Evolutionary conservation across 345 rosid species (phyloP).

Genomic region (Salix koriyanagi): DNA sequence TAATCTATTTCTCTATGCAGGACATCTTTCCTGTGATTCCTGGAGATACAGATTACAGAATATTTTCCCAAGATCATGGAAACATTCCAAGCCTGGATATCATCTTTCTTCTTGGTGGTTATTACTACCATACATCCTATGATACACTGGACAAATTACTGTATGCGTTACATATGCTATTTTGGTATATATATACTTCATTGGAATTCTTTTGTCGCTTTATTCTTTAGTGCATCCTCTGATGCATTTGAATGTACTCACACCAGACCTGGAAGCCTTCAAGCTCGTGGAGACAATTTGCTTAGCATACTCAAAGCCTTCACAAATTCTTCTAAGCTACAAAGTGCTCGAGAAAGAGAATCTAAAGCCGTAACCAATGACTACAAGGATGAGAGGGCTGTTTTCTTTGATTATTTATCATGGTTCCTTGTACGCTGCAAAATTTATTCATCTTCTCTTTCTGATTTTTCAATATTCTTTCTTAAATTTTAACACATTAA

Average conservation of each 20-base stretch:
- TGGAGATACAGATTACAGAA: constrained; percentile 94
- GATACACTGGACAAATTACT: constrained; percentile 93
- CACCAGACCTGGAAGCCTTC: constrained; percentile 96
- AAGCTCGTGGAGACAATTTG: constrained; percentile 97
- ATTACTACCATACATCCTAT: constrained; percentile 91
- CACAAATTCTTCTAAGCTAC: constrained; percentile 69
- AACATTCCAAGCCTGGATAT: constrained; percentile 94
- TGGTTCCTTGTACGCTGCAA: constrained; percentile 56
- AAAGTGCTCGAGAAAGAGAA: constrained; percentile 52
- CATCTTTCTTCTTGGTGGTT: constrained; percentile 93
- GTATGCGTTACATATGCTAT: constrained; percentile 66
- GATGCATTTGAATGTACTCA: constrained; percentile 21
- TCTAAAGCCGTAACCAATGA: constrained; percentile 29
- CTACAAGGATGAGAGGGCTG: constrained; percentile 56
- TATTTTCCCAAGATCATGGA: constrained; percentile 85
- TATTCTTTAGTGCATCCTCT: constrained; percentile 31
- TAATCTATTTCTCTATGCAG: constrained; percentile 30
- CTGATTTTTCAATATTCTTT: constrained; percentile 1
- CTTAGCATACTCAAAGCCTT: constrained; percentile 68
- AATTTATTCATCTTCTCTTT: constrained; percentile 10
- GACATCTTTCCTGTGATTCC: constrained; percentile 90
- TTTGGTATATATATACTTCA: constrained; percentile 44
- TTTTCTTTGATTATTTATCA: constrained; percentile 92
- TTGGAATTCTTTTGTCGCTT: constrained; percentile 12
- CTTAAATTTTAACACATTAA: background rate